Base-by-base conservation (phyloP, 305 asterid species). In the Rubia balearica region DNA sequence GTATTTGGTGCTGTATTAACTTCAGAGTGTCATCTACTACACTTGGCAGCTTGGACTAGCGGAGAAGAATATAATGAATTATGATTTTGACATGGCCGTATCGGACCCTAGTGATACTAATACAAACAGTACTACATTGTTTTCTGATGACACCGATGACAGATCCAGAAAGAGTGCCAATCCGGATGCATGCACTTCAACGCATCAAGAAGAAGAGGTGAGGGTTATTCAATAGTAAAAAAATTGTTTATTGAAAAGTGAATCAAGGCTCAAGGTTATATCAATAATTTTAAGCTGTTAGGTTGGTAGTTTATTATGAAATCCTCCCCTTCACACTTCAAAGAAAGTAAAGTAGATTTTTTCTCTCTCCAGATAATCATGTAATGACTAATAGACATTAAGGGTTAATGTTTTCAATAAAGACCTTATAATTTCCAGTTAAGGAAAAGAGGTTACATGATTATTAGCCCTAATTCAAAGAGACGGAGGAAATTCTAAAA, bases 91-190 rank as follows among this genome's bases (percentile, higher is more conserved):
- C 79, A 73, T 81, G 82, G 90, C 84, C 67, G 83, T 80, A 72
- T 89, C 98, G 45, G 99, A 94, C 77, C 99, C 82, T 71, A 94
- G 99, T 74, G 99, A 91, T 83, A 94, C 89, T 76, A 91, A 89
- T 71, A 91, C 99, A 81, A 89, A 79, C 86, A 94, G 97, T 90
- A 86, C 99, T 65, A 89, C 95, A 62, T 79, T 91, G 79, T 91
- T 94, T 82, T 94, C 98, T 55, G 99, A 94, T 83, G 99, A 94
- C 74, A 91, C 97, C 6, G 96, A 91, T 56, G 96, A 91, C 68
- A 85, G 70, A 83, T 83, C 96, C 73, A 77, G 85, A 61, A 91
- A 82, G 79, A 82, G 82, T 83, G 70, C 80, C 71, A 84, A 83
- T 87, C 92, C 80, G 56, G 98, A 89, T 59, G 72, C 80, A 62